Evolutionary conservation across 2,329 filamentous ascomycete genomes (phyloP).

Genomic region (Alternaria incomplexa): DNA sequence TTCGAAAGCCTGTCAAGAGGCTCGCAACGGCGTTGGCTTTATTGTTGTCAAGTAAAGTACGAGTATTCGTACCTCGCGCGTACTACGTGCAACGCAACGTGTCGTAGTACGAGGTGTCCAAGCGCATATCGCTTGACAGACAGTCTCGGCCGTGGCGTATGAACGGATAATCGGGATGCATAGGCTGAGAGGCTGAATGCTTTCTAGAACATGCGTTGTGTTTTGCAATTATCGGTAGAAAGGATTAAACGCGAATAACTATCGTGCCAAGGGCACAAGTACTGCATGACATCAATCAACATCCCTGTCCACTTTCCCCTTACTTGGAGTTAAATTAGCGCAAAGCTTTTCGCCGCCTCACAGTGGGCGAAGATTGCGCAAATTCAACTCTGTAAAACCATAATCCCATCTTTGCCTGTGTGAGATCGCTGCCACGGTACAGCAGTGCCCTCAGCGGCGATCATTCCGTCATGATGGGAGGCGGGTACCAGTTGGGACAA

Average conservation of each 20-base stretch:
- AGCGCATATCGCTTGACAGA: conserved; percentile 18
- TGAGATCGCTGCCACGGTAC: background rate
- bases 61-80: conserved; percentile 37
- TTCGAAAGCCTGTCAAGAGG: conserved; percentile 61
- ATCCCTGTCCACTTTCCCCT: conserved; percentile 15
- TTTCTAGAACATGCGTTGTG: background rate
- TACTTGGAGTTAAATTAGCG: conserved; percentile 12
- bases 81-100: conserved; percentile 22
- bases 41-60: conserved; percentile 62
- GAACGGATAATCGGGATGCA: conserved; percentile 13
- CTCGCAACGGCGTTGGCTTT: conserved; percentile 65
- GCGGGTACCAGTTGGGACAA: background rate
- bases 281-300: conserved; percentile 8
- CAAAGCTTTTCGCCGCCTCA: conserved; percentile 12
- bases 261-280: background rate
- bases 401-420: background rate
- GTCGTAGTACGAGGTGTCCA: conserved; percentile 32
- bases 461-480: background rate
- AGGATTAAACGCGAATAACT: background rate
- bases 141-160: conserved; percentile 7
- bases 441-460: background rate
- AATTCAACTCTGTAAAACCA: conserved; percentile 6
- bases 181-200: conserved; percentile 8
- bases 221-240: background rate
- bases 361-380: conserved; percentile 13